phyloP scores from a whole-genome alignment of 164 flowering plant species.

The Paratinospora sagittata region DNA sequence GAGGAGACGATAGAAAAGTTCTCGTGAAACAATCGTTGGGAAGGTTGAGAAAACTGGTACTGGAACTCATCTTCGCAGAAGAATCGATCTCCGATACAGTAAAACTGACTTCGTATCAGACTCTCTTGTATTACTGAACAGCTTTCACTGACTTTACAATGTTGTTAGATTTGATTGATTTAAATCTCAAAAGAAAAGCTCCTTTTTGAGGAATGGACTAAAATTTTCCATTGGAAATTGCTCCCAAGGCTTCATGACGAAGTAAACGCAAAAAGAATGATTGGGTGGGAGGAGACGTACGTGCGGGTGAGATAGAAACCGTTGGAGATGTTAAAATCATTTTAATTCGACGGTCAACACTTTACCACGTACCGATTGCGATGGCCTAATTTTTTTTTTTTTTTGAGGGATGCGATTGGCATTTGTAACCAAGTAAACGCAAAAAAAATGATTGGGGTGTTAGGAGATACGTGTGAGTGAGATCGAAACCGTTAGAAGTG shows the following conservation, averaged over 20 bases:
- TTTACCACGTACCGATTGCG: too few relatives aligned
- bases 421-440: background rate
- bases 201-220: background rate
- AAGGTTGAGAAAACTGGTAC: background rate
- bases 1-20: conserved; percentile 13
- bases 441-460: background rate
- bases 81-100: too few relatives aligned
- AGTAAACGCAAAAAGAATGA: background rate
- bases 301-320: background rate
- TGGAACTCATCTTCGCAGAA: background rate
- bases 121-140: too few relatives aligned
- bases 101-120: too few relatives aligned
- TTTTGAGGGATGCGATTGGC: too few relatives aligned
- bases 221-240: background rate
- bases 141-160: too few relatives aligned
- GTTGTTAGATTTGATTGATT: too few relatives aligned
- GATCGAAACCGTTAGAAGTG: background rate
- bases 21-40: background rate
- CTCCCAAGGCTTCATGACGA: background rate
- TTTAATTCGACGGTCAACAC: too few relatives aligned
- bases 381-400: too few relatives aligned
- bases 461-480: background rate
- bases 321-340: too few relatives aligned
- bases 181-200: background rate
- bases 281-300: background rate